Percentiles rank a stretch among this genome's conserved stretches.
Conservation (phyloP, 2,329 filamentous ascomycete species). For the Aspergillus spinulosporus region DNA sequence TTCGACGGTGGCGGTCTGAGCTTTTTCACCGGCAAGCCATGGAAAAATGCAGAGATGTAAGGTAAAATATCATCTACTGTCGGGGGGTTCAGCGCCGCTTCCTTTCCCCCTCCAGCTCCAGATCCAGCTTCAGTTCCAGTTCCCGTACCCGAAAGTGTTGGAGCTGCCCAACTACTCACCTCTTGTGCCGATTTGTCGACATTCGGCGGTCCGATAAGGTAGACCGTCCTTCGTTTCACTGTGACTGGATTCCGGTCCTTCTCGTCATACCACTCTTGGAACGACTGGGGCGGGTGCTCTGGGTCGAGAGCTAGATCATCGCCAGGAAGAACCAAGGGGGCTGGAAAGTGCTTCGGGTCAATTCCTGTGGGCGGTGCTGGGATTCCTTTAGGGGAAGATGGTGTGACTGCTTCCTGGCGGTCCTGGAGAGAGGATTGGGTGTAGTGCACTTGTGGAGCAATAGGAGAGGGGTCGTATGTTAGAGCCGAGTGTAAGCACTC, state of each 20-base stretch:
- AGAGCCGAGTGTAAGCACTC: constrained; percentile 13
- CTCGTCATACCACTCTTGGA: constrained; percentile 52
- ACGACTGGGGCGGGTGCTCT: constrained; percentile 53
- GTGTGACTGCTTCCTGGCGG: constrained; percentile 25
- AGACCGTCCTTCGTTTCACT: constrained; percentile 50
- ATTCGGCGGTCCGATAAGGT: constrained; percentile 52
- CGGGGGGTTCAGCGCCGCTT: not conserved
- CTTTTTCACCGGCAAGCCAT: constrained; percentile 53
- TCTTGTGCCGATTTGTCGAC: constrained; percentile 24
- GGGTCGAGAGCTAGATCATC: constrained; percentile 61
- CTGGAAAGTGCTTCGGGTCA: constrained; percentile 51
- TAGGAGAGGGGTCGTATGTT: constrained; percentile 27
- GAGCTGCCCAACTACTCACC: not conserved
- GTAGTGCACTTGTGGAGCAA: constrained; percentile 39
- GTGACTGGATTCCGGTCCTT: constrained; percentile 54
- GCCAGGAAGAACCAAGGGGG: constrained; percentile 59
- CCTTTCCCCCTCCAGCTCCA: too few species aligned
- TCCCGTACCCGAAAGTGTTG: not conserved
- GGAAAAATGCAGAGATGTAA: constrained; percentile 55
- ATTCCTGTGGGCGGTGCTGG: constrained; percentile 1
- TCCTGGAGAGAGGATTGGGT: constrained; percentile 27
- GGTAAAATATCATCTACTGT: constrained; percentile 35
- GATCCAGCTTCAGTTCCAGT: not conserved
- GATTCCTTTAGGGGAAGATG: not conserved
- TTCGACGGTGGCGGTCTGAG: constrained; percentile 39